Base-by-base conservation (phyloP, 2,329 filamentous ascomycete genomes). In the Scedosporium minutisporum region DNA sequence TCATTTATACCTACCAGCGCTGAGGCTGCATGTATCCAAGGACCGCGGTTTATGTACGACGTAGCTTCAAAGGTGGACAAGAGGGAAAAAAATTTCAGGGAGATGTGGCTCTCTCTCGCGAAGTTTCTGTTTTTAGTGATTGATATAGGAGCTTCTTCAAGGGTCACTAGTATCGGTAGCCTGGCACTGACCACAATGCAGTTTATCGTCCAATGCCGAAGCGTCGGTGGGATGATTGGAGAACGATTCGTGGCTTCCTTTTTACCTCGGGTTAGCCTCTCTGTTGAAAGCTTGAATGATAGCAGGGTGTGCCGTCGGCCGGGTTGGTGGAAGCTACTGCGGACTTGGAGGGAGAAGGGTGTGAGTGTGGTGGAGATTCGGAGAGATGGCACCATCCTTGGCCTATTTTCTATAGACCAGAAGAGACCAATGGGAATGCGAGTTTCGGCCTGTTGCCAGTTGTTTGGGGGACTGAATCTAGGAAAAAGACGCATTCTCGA, bases 311-410 rank as follows among this genome's bases (percentile, higher is more conserved):
- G 44, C 44, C 14, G 51, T 18, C 23, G 18, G 21, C 23, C 51
- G 51, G 51, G 51, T 23, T 55, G 51, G 51, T 23, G 51, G 51
- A 55, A 23, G 51, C 23, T 55, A 38, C 33, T 38, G 33, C 10
- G 33, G 9, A 38, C 33, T 38, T 38, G n/a, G 29, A 42, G 58
- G 21, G 44, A 60, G 53, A 44, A 60, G n/a, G 42, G 21, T 23
- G 21, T 16, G 51, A 29, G 7, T 27, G 25, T 23, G 58, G 58
- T 25, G 58, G 41, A 60, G 18, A 6, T 16, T 60, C 58, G 58
- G 58, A 25, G 58, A 33, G 58, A 60, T 60, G 58, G 58, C 58
- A 46, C 41, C n/a, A 58, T 46, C 58, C 42, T 25, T 48, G 58
- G 41, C 58, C 58, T 46, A 12, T 42, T 18, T 44, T 10, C 25